Evolutionary conservation across 2,329 filamentous ascomycete species (phyloP).

Genomic region (Triangularia verruculosa): DNA sequence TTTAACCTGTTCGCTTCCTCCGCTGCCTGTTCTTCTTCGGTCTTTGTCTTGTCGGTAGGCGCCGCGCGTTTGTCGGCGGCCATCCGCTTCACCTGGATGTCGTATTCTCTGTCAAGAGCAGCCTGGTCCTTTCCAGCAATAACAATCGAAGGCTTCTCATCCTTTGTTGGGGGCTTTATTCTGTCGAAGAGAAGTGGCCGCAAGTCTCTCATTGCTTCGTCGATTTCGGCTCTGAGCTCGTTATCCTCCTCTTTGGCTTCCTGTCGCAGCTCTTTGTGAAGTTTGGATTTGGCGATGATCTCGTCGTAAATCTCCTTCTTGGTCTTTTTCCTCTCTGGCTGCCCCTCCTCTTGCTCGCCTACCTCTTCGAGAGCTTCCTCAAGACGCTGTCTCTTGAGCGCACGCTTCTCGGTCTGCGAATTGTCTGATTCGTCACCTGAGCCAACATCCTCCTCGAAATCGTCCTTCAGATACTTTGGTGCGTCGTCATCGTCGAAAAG

Average conservation of each 20-base stretch:
- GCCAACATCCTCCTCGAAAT: slow-evolving; percentile 73
- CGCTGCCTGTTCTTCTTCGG: slow-evolving; percentile 77
- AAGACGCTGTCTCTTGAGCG: slow-evolving; percentile 55
- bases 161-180: slow-evolving; percentile 41
- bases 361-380: slow-evolving; percentile 41
- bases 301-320: slow-evolving; percentile 99
- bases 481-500: slow-evolving; percentile 61
- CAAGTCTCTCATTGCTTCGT: slow-evolving; percentile 77
- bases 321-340: slow-evolving; percentile 83
- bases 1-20: slow-evolving; percentile 75
- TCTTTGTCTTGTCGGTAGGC: slow-evolving; percentile 85
- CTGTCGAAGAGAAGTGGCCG: slow-evolving; percentile 63
- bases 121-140: slow-evolving; percentile 59
- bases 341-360: slow-evolving; percentile 49
- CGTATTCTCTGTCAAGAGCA: slow-evolving; percentile 81
- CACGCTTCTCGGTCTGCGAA: slow-evolving; percentile 52
- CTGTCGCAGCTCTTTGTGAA: slow-evolving; percentile 83
- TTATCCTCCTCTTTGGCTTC: slow-evolving; percentile 90
- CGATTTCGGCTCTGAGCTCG: slow-evolving; percentile 77
- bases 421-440: slow-evolving; percentile 53
- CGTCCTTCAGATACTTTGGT: slow-evolving; percentile 52
- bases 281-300: slow-evolving; percentile 94
- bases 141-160: slow-evolving; percentile 24
- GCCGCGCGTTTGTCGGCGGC: slow-evolving; percentile 80
- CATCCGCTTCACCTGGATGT: slow-evolving; percentile 76